Percentiles rank a stretch among this genome's conserved stretches.
phyloP scores from a whole-genome alignment of 805 yeast species.

The Candida khao-thaluensis region DNA sequence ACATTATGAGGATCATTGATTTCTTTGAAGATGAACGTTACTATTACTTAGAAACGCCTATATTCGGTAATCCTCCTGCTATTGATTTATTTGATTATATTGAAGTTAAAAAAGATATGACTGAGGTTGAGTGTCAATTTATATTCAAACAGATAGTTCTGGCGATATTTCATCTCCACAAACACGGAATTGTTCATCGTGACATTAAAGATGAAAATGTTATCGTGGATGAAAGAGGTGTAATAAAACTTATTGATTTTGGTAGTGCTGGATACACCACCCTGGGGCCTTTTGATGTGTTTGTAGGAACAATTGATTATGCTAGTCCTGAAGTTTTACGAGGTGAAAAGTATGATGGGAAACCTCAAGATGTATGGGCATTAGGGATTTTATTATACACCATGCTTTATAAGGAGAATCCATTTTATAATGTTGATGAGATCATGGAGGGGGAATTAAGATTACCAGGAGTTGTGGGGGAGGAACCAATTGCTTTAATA shows the following conservation, averaged over 20 bases:
- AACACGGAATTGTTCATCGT: slow-evolving; percentile 85
- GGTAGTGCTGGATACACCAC: slow-evolving; percentile 91
- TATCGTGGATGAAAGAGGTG: slow-evolving; percentile 78
- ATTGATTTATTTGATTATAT: slow-evolving; percentile 91
- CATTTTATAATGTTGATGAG: slow-evolving; percentile 93
- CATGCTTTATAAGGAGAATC: slow-evolving; percentile 88
- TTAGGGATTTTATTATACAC: slow-evolving; percentile 89
- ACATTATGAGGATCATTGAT: slow-evolving; percentile 80
- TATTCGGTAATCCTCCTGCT: slow-evolving; percentile 87
- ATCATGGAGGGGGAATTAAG: slow-evolving; percentile 87
- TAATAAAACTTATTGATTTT: slow-evolving; percentile 85
- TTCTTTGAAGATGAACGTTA: slow-evolving; percentile 89
- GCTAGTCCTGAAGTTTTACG: slow-evolving; percentile 95
- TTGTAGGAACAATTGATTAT: slow-evolving; percentile 95
- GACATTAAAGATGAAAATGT: slow-evolving; percentile 95
- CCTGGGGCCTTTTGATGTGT: slow-evolving; percentile 95
- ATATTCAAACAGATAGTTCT: slow-evolving; percentile 78
- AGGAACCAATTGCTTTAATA: slow-evolving; percentile 60
- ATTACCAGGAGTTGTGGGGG: slow-evolving; percentile 65
- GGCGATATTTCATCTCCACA: slow-evolving; percentile 79
- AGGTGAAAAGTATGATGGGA: slow-evolving; percentile 88
- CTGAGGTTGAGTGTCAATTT: slow-evolving; percentile 72
- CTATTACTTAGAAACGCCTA: slow-evolving; percentile 88
- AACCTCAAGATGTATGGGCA: slow-evolving; percentile 97
- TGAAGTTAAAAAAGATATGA: slow-evolving; percentile 79